phyloP scores from a whole-genome alignment of 176 grass and related monocot species.

The Paspalum notatum region DNA sequence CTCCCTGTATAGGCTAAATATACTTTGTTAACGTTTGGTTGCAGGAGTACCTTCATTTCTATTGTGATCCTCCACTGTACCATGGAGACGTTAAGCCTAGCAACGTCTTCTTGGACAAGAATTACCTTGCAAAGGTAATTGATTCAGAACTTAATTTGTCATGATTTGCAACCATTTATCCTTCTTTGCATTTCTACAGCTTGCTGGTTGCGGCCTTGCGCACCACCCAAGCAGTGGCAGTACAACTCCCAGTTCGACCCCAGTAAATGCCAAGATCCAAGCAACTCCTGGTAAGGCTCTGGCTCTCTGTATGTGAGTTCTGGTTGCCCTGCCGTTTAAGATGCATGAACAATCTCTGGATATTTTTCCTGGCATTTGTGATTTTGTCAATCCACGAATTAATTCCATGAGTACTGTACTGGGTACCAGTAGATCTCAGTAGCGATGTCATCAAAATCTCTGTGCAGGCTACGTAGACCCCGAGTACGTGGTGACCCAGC shows the following conservation, averaged over 20 bases:
- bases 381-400: not conserved
- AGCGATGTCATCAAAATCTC: not conserved
- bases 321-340: not conserved
- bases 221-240: slow-evolving; percentile 43
- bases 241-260: slow-evolving; percentile 27
- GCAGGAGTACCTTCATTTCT: slow-evolving; percentile 98
- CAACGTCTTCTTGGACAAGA: slow-evolving; percentile 86
- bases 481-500: slow-evolving; percentile 61
- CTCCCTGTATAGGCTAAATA: not conserved
- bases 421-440: not conserved
- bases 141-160: slow-evolving; percentile 1
- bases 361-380: slow-evolving; percentile 18
- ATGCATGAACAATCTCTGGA: not conserved
- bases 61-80: slow-evolving; percentile 81
- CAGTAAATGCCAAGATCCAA: slow-evolving; percentile 50
- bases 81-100: slow-evolving; percentile 90
- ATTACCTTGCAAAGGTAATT: slow-evolving; percentile 81
- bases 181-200: slow-evolving; percentile 45
- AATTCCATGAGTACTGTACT: not conserved
- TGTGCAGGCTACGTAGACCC: slow-evolving; percentile 77
- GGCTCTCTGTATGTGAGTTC: not conserved
- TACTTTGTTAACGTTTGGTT: slow-evolving; percentile 19
- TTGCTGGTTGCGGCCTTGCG: slow-evolving; percentile 63
- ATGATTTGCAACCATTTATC: not conserved
- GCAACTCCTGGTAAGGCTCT: slow-evolving; percentile 65